phyloP scores from a whole-genome alignment of 129 eudicot genomes.

The Pseudognaphalium luteoalbum region DNA sequence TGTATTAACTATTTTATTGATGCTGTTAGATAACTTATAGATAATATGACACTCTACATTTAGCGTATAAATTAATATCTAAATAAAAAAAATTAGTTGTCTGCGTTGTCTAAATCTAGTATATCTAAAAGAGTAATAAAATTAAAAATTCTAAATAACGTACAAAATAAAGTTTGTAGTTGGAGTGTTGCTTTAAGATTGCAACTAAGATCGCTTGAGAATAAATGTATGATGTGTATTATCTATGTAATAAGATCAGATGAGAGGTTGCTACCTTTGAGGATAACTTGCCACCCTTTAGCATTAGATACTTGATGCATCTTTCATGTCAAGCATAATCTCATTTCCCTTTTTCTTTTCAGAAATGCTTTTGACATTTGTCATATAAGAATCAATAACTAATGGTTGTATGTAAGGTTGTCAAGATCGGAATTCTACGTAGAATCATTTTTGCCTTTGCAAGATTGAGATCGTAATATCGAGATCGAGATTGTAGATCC shows the following conservation, averaged over 20 bases:
- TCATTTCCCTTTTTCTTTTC: background rate
- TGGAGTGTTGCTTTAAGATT: constrained; percentile 27
- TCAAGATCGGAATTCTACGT: no score
- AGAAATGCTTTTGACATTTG: background rate
- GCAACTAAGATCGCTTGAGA: constrained; percentile 30
- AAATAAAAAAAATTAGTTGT: no score
- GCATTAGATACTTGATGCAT: constrained; percentile 26
- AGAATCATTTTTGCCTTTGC: no score
- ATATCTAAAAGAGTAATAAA: background rate
- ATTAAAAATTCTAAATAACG: background rate
- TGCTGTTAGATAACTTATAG: no score
- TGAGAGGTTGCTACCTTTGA: constrained; percentile 39
- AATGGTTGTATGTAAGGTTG: no score
- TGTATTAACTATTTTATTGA: no score
- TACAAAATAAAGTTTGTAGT: constrained; percentile 7
- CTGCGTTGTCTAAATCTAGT: no score
- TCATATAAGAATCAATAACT: background rate
- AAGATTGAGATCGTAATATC: no score
- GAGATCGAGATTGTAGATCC: no score
- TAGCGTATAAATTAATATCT: no score
- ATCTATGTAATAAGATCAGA: background rate
- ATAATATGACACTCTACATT: no score
- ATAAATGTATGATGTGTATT: constrained; percentile 31
- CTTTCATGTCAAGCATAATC: constrained; percentile 24
- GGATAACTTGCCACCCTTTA: constrained; percentile 31